Percentiles rank a stretch among this genome's conserved stretches.
Evolutionary conservation across 2,329 filamentous ascomycete genomes (phyloP).

Genomic region (Trematosphaeria pertusa): DNA sequence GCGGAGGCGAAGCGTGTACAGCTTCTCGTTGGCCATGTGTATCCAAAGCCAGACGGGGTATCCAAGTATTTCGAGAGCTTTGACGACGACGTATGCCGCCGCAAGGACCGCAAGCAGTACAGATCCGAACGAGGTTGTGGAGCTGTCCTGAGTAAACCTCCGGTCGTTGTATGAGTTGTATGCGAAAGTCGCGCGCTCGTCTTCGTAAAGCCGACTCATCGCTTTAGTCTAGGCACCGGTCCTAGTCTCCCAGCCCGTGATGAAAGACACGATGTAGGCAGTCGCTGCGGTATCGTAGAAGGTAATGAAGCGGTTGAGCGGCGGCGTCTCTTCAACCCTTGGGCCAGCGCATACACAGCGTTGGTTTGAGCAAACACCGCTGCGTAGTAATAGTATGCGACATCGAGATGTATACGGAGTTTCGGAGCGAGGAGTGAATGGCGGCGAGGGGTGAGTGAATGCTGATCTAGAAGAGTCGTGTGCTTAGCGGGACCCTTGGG

Average conservation of each 20-base stretch:
- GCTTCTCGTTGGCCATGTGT: slow-evolving; percentile 48
- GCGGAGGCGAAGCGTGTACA: slow-evolving; percentile 13
- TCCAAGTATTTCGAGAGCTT: slow-evolving; percentile 34
- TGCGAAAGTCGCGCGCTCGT: slow-evolving; percentile 8
- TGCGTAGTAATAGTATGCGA: slow-evolving; percentile 37
- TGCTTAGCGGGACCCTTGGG: slow-evolving; percentile 15
- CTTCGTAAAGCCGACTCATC: slow-evolving; percentile 8
- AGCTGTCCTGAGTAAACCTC: slow-evolving; percentile 10
- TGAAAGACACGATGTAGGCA: not conserved
- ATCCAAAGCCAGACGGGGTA: slow-evolving; percentile 55
- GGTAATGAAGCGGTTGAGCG: not conserved
- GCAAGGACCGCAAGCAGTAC: slow-evolving; percentile 27
- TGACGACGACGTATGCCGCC: slow-evolving; percentile 38
- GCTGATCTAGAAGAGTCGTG: slow-evolving; percentile 17
- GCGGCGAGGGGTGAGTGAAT: slow-evolving; percentile 17
- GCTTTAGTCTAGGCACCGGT: not conserved
- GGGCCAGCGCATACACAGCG: slow-evolving; percentile 39
- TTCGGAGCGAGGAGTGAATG: slow-evolving; percentile 9
- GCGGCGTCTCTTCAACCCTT: slow-evolving; percentile 35
- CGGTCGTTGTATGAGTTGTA: slow-evolving; percentile 16
- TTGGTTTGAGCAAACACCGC: slow-evolving; percentile 37
- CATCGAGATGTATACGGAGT: slow-evolving; percentile 35
- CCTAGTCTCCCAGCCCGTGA: not conserved
- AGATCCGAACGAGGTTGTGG: slow-evolving; percentile 19
- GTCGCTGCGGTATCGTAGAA: not conserved